Evolutionary conservation across 2,329 filamentous ascomycete genomes (phyloP).

Genomic region (Fusarium sp.): DNA sequence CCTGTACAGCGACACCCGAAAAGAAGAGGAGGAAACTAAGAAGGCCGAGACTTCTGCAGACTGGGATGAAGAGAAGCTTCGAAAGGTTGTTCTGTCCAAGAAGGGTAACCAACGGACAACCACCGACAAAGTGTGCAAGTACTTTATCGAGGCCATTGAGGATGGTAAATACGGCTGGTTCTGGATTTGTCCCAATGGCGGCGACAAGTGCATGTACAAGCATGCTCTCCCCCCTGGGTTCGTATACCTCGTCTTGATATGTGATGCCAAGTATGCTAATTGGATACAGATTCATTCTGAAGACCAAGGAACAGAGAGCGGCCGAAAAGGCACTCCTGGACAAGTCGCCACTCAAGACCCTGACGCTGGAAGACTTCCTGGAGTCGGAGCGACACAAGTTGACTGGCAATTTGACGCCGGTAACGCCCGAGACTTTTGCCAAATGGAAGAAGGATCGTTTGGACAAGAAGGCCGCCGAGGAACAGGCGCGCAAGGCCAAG

Average conservation of each 20-base stretch:
- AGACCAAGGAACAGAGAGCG: constrained; percentile 96
- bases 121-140: constrained; percentile 99
- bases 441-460: constrained; percentile 97
- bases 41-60: constrained; percentile 93
- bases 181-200: constrained; percentile 96
- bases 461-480: constrained; percentile 95
- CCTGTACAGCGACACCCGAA: constrained; percentile 86
- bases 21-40: constrained; percentile 78
- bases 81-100: constrained; percentile 91
- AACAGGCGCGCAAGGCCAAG: constrained; percentile 89
- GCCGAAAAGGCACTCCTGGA: constrained; percentile 96
- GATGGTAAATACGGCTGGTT: constrained; percentile 99
- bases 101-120: constrained; percentile 96
- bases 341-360: constrained; percentile 92
- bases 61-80: constrained; percentile 97
- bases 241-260: constrained; percentile 52
- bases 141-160: constrained; percentile 95
- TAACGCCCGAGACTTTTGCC: constrained; percentile 91
- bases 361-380: constrained; percentile 97
- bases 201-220: constrained; percentile 98
- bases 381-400: constrained; percentile 97
- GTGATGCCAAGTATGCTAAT: constrained; percentile 38
- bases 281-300: constrained; percentile 82
- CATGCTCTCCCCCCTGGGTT: constrained; percentile 95
- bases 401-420: constrained; percentile 89